Percentiles rank a stretch among this genome's conserved stretches.
Evolutionary conservation across 2,329 filamentous ascomycete species (phyloP).

Genomic region (Nemania abortiva): DNA sequence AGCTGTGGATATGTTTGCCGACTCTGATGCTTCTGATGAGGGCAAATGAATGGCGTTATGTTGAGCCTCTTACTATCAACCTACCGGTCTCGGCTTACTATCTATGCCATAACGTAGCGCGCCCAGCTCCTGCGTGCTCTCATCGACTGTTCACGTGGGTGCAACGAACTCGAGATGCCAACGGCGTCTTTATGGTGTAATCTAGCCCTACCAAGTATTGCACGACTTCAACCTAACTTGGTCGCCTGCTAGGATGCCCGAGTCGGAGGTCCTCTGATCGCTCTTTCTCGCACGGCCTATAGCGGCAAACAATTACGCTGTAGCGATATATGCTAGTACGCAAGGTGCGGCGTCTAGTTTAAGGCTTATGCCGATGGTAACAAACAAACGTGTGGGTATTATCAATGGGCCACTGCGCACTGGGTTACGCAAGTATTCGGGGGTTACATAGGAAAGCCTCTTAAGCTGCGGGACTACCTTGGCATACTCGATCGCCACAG

Average conservation of each 20-base stretch:
- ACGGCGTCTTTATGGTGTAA: background rate
- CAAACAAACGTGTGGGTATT: too few species aligned
- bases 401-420: too few species aligned
- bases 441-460: background rate
- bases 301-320: background rate
- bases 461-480: background rate
- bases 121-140: background rate
- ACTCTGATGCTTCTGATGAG: constrained; percentile 70
- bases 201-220: background rate
- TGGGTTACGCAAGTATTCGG: background rate
- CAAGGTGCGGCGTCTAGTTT: too few species aligned
- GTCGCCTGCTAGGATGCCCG: background rate
- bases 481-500: background rate
- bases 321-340: too few species aligned
- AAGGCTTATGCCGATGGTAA: too few species aligned
- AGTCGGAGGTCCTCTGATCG: background rate
- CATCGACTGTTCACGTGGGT: background rate
- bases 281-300: background rate
- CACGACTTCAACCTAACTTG: background rate
- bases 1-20: constrained; percentile 89
- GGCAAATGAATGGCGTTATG: constrained; percentile 41
- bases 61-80: background rate
- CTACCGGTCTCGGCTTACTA: background rate
- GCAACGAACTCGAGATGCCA: background rate
- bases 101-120: background rate